Conservation (phyloP, 352 stramenopile species). For the Globisporangium yorkense region DNA sequence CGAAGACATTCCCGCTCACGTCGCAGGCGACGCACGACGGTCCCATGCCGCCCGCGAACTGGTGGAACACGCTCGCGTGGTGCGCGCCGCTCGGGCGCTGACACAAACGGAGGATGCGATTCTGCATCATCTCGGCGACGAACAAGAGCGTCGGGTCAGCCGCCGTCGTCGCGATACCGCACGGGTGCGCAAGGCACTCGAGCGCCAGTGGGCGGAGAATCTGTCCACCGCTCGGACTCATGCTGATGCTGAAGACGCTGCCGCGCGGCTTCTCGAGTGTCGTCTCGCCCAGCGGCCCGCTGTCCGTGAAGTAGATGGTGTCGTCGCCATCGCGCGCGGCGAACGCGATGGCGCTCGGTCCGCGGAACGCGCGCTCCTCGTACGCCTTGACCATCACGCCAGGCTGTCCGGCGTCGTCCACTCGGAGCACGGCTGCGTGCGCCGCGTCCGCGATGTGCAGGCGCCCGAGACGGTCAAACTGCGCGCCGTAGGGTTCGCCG, state of each 20-base stretch:
- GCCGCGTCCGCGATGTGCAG: constrained; percentile 71
- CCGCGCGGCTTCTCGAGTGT: constrained; percentile 73
- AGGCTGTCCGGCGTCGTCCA: constrained; percentile 51
- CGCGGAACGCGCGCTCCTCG: constrained; percentile 71
- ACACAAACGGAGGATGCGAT: constrained; percentile 67
- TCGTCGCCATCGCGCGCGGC: constrained; percentile 22
- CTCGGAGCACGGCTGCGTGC: constrained; percentile 62
- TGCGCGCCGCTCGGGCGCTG: constrained; percentile 62
- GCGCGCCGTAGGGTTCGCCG: constrained; percentile 57
- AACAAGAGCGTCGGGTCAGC: constrained; percentile 42
- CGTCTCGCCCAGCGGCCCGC: constrained; percentile 76
- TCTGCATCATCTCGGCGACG: constrained; percentile 75
- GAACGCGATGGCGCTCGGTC: constrained; percentile 66
- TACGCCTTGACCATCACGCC: constrained; percentile 80
- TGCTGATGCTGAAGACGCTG: constrained; percentile 71
- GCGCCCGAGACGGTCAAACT: constrained; percentile 51
- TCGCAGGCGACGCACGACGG: constrained; percentile 71
- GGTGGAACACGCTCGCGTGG: constrained; percentile 76
- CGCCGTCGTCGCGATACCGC: constrained; percentile 38
- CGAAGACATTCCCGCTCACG: constrained; percentile 53
- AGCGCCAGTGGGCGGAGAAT: constrained; percentile 64
- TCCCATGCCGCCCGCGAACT: constrained; percentile 75
- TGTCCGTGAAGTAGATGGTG: constrained; percentile 84
- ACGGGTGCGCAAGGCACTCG: constrained; percentile 80
- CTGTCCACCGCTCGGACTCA: constrained; percentile 60